These are phyloP conservation scores for Polyrhizophydium stewartii DNA, from an alignment of 371 early-diverging fungal genomes.

Conservation along the genomic window DNA sequence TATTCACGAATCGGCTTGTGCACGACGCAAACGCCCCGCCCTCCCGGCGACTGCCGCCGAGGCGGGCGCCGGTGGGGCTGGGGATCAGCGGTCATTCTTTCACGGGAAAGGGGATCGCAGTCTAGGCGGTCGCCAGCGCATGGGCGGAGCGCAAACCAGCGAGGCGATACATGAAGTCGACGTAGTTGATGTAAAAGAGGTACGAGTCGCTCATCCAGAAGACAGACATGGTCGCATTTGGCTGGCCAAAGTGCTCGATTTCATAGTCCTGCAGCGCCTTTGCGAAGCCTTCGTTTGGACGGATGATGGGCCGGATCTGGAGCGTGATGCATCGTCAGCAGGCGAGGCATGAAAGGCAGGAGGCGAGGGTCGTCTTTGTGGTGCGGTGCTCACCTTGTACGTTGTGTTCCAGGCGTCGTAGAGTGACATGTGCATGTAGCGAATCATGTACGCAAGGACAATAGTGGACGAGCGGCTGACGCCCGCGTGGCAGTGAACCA, in stretches of 20 bases:
- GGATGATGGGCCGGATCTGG: conserved; percentile 35
- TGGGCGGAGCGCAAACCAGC: background rate
- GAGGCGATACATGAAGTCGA: conserved; percentile 17
- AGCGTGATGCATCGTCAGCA: background rate
- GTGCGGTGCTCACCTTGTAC: conserved; percentile 15
- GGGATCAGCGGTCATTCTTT: too few relatives aligned
- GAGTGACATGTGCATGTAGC: conserved; percentile 19
- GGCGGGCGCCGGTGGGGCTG: too few relatives aligned
- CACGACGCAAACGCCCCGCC: too few relatives aligned
- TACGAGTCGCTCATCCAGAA: conserved; percentile 40
- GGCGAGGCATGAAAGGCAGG: background rate
- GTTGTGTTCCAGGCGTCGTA: conserved; percentile 36
- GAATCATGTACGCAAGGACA: conserved; percentile 40
- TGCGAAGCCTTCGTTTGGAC: conserved; percentile 43
- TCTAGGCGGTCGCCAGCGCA: too few relatives aligned
- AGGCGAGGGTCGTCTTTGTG: background rate
- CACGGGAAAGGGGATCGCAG: too few relatives aligned
- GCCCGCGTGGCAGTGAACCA: conserved; percentile 45
- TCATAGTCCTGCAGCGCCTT: conserved; percentile 27
- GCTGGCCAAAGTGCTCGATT: conserved; percentile 11
- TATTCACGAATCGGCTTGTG: too few relatives aligned
- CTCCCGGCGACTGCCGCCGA: too few relatives aligned
- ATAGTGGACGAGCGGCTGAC: conserved; percentile 39
- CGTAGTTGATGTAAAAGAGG: conserved; percentile 25
- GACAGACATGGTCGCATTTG: conserved; percentile 12